A percentile compares a stretch with the other conserved stretches of the same genome.
Conservation (phyloP, 108 stramenopile genomes). For the Fragilaria crotonensis region DNA sequence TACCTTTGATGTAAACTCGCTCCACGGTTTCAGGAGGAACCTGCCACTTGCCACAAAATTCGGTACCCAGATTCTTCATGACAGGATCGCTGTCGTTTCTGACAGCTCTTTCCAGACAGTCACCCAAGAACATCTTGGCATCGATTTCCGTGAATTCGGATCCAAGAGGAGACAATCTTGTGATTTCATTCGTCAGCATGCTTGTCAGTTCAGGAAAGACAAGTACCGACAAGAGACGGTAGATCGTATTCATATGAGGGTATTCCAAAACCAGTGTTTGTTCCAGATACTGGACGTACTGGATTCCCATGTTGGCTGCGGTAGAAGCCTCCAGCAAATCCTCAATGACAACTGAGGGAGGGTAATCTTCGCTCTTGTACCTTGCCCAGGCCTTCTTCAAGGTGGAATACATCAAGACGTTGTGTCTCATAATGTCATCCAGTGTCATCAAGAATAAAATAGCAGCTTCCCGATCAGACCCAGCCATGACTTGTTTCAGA, state of each 20-base stretch:
- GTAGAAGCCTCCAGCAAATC: constrained; percentile 30
- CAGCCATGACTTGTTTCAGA: constrained; percentile 24
- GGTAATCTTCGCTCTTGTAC: constrained; percentile 1
- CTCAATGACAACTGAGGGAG: constrained; percentile 11
- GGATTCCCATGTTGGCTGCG: constrained; percentile 28
- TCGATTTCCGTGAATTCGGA: constrained; percentile 11
- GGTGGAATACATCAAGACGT: constrained; percentile 12
- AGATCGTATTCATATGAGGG: constrained; percentile 34
- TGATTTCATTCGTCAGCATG: constrained; percentile 14
- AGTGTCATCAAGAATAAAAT: constrained; percentile 28
- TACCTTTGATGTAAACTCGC: constrained; percentile 9
- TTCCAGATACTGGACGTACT: constrained; percentile 31
- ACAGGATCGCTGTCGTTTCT: constrained; percentile 22
- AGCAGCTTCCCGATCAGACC: constrained; percentile 33
- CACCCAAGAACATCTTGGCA: constrained; percentile 32
- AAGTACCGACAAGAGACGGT: constrained; percentile 26
- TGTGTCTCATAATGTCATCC: constrained; percentile 21
- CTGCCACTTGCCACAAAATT: constrained; percentile 23
- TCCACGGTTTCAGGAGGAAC: constrained; percentile 14
- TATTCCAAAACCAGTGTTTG: constrained; percentile 25
- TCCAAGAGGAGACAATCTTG: constrained; percentile 10
- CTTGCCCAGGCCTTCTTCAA: background rate
- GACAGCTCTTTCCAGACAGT: constrained; percentile 36
- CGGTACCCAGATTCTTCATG: constrained; percentile 21
- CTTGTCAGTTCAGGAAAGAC: constrained; percentile 29